Evolutionary conservation across 2,329 filamentous ascomycete species (phyloP).

Genomic region (Ophiostoma fasciatum): DNA sequence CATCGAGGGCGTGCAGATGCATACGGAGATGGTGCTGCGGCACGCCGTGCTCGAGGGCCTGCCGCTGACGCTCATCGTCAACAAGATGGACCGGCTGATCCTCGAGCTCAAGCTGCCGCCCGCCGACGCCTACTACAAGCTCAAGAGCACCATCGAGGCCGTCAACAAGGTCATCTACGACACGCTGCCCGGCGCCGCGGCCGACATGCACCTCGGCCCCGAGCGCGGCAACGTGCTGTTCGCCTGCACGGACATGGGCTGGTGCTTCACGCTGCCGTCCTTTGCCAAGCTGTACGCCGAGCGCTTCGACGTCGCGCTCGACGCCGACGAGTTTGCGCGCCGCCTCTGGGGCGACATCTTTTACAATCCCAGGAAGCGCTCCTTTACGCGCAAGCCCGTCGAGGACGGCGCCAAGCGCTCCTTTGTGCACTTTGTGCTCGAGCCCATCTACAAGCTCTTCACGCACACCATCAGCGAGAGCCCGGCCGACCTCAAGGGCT

Average conservation of each 20-base stretch:
- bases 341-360: slow-evolving; percentile 94
- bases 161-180: slow-evolving; percentile 93
- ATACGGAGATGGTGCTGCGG: slow-evolving; percentile 94
- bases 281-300: slow-evolving; percentile 96
- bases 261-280: slow-evolving; percentile 89
- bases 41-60: slow-evolving; percentile 84
- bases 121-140: slow-evolving; percentile 93
- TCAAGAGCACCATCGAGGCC: slow-evolving; percentile 97
- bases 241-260: slow-evolving; percentile 81
- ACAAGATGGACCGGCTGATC: slow-evolving; percentile 94
- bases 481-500: slow-evolving; percentile 67
- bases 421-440: slow-evolving; percentile 88
- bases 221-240: slow-evolving; percentile 99
- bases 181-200: slow-evolving; percentile 66
- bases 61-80: slow-evolving; percentile 79
- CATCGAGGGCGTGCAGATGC: slow-evolving; percentile 96
- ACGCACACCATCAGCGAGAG: slow-evolving; percentile 88
- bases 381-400: slow-evolving; percentile 75
- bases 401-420: slow-evolving; percentile 71
- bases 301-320: slow-evolving; percentile 60
- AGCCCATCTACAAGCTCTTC: slow-evolving; percentile 96
- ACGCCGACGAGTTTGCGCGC: slow-evolving; percentile 66
- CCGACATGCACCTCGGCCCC: slow-evolving; percentile 69
- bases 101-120: slow-evolving; percentile 88
- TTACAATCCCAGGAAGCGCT: slow-evolving; percentile 80